Evolutionary conservation across 2,329 filamentous ascomycete genomes (phyloP).

Genomic region (Fusarium sp.): DNA sequence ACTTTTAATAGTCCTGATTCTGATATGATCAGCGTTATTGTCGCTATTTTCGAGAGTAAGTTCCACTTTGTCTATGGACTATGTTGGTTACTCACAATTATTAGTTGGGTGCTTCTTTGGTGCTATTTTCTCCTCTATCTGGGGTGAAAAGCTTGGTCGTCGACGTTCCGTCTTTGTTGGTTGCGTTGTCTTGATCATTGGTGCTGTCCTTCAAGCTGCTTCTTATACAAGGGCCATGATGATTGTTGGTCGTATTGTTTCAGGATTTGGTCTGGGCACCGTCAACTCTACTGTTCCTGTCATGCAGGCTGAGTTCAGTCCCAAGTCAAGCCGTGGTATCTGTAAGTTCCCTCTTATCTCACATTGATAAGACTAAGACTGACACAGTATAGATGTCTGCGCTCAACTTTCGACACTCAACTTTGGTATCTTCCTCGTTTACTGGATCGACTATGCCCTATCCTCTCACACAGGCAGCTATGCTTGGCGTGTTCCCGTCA

Average conservation of each 20-base stretch:
- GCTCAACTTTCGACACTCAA: slow-evolving; percentile 62
- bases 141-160: slow-evolving; percentile 60
- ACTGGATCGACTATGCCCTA: slow-evolving; percentile 61
- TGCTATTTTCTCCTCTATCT: slow-evolving; percentile 49
- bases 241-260: slow-evolving; percentile 60
- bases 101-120: slow-evolving; percentile 50
- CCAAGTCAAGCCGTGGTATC: slow-evolving; percentile 54
- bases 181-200: slow-evolving; percentile 58
- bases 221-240: slow-evolving; percentile 59
- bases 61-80: background rate
- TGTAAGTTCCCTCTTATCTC: slow-evolving; percentile 31
- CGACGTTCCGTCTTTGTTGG: slow-evolving; percentile 58
- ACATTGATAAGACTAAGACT: background rate
- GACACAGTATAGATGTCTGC: slow-evolving; percentile 53
- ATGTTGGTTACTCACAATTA: background rate
- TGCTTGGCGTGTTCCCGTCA: slow-evolving; percentile 57
- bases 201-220: slow-evolving; percentile 59
- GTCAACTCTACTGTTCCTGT: slow-evolving; percentile 60
- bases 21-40: slow-evolving; percentile 60
- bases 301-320: slow-evolving; percentile 58
- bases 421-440: slow-evolving; percentile 59
- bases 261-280: slow-evolving; percentile 61
- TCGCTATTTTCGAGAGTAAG: slow-evolving; percentile 58
- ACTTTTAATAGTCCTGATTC: slow-evolving; percentile 56
- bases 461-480: slow-evolving; percentile 49